Percentiles rank a stretch among this genome's conserved stretches.
phyloP scores from a whole-genome alignment of 257 asterid species.

The Datura wrightii region DNA sequence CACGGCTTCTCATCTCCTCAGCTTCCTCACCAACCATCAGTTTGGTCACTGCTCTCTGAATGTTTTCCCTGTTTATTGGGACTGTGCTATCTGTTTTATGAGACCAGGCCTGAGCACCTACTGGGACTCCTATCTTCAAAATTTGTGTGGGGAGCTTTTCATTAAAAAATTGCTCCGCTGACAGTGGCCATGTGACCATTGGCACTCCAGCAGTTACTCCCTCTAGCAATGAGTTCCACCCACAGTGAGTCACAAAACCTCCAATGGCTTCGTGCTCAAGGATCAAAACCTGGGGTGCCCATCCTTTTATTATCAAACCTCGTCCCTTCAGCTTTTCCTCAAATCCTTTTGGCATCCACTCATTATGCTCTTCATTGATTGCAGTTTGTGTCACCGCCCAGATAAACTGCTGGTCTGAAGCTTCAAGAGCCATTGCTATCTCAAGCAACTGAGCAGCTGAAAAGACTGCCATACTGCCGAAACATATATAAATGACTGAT shows the following conservation, averaged over 20 bases:
- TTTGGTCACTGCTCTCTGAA: conserved; percentile 25
- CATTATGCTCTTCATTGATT: neutral
- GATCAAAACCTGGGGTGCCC: conserved; percentile 45
- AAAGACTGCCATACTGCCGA: conserved; percentile 45
- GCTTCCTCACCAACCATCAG: conserved; percentile 29
- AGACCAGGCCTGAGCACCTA: conserved; percentile 46
- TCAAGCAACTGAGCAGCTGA: conserved; percentile 44
- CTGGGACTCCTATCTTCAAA: conserved; percentile 42
- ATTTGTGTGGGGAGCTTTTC: conserved; percentile 43
- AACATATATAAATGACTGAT: conserved; percentile 47
- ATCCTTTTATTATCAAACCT: conserved; percentile 42
- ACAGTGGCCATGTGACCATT: conserved; percentile 57
- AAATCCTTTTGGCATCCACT: conserved; percentile 38
- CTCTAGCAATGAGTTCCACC: conserved; percentile 51
- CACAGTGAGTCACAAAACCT: conserved; percentile 57
- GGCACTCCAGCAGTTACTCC: conserved; percentile 50
- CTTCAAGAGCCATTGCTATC: conserved; percentile 48
- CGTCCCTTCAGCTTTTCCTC: conserved; percentile 35
- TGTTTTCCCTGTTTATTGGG: conserved; percentile 2
- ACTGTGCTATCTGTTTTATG: conserved; percentile 29
- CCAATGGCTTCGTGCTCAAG: conserved; percentile 46
- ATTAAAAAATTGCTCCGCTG: conserved; percentile 49
- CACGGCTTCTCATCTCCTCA: conserved; percentile 26
- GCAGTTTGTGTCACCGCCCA: conserved; percentile 38
- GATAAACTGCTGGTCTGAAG: conserved; percentile 39